These are phyloP conservation scores for Phaseolus coccineus DNA, from an alignment of 331 rosid species.

Conservation along the genomic window DNA sequence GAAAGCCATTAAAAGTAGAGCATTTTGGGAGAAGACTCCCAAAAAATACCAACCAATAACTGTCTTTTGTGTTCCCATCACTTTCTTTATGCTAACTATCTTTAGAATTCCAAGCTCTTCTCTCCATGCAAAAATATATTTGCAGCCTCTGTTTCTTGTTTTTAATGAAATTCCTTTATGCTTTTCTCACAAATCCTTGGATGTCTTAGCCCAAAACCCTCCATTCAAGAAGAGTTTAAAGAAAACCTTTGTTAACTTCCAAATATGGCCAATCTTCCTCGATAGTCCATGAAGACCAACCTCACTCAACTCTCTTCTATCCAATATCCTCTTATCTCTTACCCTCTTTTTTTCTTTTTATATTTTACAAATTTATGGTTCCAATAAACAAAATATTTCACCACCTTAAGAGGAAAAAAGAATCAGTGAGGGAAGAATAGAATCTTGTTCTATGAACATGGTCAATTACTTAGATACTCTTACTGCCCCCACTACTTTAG, in stretches of 20 bases:
- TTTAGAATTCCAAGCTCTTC: conserved; percentile 80
- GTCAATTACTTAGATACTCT: conserved; percentile 33
- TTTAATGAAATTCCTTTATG: conserved; percentile 72
- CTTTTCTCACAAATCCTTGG: conserved; percentile 63
- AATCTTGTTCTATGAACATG: conserved; percentile 50
- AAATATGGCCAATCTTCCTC: conserved; percentile 45
- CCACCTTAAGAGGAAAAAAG: not conserved
- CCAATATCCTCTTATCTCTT: not conserved
- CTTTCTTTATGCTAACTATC: conserved; percentile 60
- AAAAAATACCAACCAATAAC: conserved; percentile 49
- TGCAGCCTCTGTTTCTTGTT: conserved; percentile 65
- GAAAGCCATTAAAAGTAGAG: conserved; percentile 67
- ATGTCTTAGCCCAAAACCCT: conserved; percentile 48
- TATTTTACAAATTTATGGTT: conserved; percentile 21
- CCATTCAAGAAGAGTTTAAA: conserved; percentile 50
- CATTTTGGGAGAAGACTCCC: conserved; percentile 51
- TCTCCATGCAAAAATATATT: conserved; percentile 55
- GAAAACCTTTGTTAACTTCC: conserved; percentile 41
- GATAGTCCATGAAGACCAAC: conserved; percentile 55
- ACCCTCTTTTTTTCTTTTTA: not conserved
- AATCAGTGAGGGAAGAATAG: conserved; percentile 23
- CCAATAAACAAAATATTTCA: conserved; percentile 39
- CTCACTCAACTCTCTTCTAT: not conserved
- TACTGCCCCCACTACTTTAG: conserved; percentile 50
- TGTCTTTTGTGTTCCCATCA: conserved; percentile 50